A percentile compares a stretch with the other conserved stretches of the same genome.
These are phyloP conservation scores for Raffaelea ambrosiae DNA, from an alignment of 2,329 filamentous ascomycete genomes.

Conservation along the genomic window DNA sequence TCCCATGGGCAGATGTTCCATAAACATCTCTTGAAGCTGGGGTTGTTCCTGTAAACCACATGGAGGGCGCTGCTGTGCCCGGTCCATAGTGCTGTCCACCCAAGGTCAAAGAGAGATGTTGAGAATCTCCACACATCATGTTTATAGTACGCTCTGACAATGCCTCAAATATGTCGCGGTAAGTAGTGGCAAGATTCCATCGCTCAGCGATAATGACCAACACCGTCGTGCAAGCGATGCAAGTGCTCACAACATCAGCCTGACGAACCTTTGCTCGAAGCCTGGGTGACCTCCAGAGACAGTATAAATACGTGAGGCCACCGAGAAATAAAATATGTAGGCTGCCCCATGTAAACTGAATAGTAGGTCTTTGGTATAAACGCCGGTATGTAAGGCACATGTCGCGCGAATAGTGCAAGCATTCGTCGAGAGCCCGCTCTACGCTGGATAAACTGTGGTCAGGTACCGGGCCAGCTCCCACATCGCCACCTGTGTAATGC, in stretches of 20 bases:
- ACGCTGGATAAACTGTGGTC: not conserved
- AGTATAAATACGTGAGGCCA: conserved; percentile 26
- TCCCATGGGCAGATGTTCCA: no score
- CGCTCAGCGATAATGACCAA: conserved; percentile 23
- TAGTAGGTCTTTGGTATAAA: conserved; percentile 20
- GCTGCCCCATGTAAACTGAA: conserved; percentile 24
- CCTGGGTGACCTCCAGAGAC: conserved; percentile 17
- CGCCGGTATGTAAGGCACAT: conserved; percentile 25
- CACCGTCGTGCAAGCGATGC: conserved; percentile 24
- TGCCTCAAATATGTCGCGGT: conserved; percentile 23
- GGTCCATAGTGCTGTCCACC: no score
- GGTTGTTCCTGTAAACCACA: no score
- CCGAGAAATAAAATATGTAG: conserved; percentile 26
- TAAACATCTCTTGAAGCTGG: no score
- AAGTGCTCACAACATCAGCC: conserved; percentile 20
- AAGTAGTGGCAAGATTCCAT: conserved; percentile 17
- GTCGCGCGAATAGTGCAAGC: conserved; percentile 14
- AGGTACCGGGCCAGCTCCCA: no score
- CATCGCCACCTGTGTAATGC: not conserved
- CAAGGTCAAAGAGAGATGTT: no score
- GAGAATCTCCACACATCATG: conserved; percentile 11
- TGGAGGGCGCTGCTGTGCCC: no score
- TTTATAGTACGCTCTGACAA: conserved; percentile 20
- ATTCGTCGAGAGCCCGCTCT: conserved; percentile 12
- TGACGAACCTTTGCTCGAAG: conserved; percentile 9